Evolutionary conservation across 2,329 filamentous ascomycete genomes (phyloP).

Genomic region (Lasiodiplodia hormozganensis): DNA sequence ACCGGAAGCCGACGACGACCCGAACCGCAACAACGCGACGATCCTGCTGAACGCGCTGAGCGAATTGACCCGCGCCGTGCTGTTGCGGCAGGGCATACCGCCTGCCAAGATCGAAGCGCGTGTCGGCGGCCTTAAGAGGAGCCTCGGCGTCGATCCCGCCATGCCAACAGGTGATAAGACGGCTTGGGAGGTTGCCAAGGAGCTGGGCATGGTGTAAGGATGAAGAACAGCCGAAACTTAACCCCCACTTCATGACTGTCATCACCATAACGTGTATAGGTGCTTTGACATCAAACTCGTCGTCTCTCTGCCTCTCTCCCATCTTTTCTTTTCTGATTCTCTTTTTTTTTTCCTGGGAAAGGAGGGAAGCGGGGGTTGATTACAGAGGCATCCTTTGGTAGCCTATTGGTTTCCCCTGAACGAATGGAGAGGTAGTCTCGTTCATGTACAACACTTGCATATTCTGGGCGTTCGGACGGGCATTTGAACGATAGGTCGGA

Average conservation of each 20-base stretch:
- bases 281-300: too few relatives aligned
- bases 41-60: conserved; percentile 12
- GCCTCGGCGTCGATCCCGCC: background rate
- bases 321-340: too few relatives aligned
- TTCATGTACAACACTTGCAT: background rate
- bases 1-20: background rate
- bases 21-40: too few relatives aligned
- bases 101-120: background rate
- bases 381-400: too few relatives aligned
- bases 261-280: too few relatives aligned
- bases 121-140: background rate
- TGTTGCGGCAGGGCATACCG: background rate
- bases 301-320: too few relatives aligned
- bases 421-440: background rate
- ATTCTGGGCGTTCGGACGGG: background rate
- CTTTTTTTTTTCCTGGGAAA: too few relatives aligned
- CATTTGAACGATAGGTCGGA: background rate
- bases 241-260: too few relatives aligned
- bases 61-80: conserved; percentile 12
- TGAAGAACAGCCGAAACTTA: too few relatives aligned
- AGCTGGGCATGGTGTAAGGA: background rate
- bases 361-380: too few relatives aligned
- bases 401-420: too few relatives aligned
- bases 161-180: conserved; percentile 1
- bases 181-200: conserved; percentile 3